Evolutionary conservation across 1,284 basidiomycete genomes (phyloP), one percentile per base, ranked within the genome.

Genomic region (Malassezia yamatoensis): DNA sequence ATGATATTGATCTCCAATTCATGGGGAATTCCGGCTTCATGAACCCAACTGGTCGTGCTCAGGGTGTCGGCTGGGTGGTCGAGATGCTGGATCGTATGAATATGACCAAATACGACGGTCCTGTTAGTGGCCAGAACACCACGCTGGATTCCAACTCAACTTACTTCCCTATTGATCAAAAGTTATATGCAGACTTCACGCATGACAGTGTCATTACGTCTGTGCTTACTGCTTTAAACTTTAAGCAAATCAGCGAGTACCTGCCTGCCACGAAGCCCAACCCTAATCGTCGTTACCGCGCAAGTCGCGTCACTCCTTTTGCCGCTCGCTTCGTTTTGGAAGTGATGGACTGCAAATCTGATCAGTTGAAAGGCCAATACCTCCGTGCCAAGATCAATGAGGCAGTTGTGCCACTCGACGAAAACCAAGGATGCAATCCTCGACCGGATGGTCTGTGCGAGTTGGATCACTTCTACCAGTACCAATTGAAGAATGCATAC

Each of bases 341-440:
- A 38, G 61, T 74, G 12, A 41, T 67, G 46, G 60, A 66, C 20
- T 69, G 64, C 35, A 37, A 29, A 13, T n/a, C 13, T 4, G 32
- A 29, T 37, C 20, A 48, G 1, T 32, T 46, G n/a, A 21, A 40
- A 6, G 77, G 72, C 1, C 15, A 16, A n/a, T 86, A 88, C 65
- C 83, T 90, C 61, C 84, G 87, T 5, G 78, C 86, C 51, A 81
- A 87, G 68, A 81, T 90, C 74, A 93, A 93, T 76, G 90, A 73
- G 39, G 70, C 70, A 0, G 56, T 72, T 15, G 42, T 73, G 2
- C 67, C 90, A 0, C 79, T 93, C 41, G 84, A 83, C 2, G 82
- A 84, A 35, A 90, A 88, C 65, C 82, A 84, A 12, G 82, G 81
- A 0, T 75, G 81, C 63, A 79, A 65, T 13, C 60, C 76, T 10